Conservation (phyloP, 441 rosid genomes). For the Breynia disticha region DNA sequence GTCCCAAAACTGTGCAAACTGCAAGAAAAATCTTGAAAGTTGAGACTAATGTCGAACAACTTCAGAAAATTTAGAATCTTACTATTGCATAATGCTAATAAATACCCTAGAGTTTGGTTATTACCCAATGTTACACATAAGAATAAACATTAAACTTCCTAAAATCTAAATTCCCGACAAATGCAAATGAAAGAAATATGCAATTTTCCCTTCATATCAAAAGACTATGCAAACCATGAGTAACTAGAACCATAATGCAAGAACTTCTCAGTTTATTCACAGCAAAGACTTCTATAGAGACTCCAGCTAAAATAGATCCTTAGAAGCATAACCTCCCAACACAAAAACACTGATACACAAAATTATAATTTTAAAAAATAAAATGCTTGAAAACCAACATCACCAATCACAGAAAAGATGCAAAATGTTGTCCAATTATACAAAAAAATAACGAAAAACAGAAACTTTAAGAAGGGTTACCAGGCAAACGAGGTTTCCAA, state of each 20-base stretch:
- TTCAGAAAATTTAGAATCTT: background rate
- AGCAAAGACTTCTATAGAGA: no score
- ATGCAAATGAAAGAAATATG: background rate
- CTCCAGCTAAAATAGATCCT: no score
- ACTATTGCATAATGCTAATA: background rate
- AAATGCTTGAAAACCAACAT: background rate
- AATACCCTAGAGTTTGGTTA: background rate
- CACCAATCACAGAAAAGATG: constrained; percentile 4
- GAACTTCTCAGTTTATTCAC: no score
- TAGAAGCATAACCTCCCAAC: background rate
- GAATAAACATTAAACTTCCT: background rate
- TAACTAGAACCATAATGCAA: no score
- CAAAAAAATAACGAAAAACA: background rate
- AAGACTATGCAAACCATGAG: background rate
- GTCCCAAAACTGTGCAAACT: constrained; percentile 79
- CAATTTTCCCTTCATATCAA: background rate
- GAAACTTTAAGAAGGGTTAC: constrained; percentile 19
- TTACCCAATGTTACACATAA: background rate
- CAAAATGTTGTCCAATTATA: background rate
- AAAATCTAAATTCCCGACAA: background rate
- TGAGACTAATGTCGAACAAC: background rate
- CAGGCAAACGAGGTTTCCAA: constrained; percentile 70
- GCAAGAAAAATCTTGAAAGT: constrained; percentile 16
- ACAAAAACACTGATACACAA: background rate
- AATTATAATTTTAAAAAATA: background rate